Evolutionary conservation across 148 eudicot species (phyloP).

Genomic region (Camellia lanceoleosa): DNA sequence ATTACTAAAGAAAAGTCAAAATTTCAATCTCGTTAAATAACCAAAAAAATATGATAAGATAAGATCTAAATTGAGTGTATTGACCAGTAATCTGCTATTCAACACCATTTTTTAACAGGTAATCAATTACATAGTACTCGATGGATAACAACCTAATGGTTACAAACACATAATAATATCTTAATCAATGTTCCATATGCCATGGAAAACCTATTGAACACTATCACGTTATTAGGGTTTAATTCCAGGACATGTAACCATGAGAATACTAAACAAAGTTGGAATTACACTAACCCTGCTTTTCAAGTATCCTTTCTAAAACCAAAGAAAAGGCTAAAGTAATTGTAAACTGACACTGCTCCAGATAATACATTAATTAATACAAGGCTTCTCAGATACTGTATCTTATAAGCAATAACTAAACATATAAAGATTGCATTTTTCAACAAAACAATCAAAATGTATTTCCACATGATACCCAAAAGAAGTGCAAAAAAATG

Average conservation of each 20-base stretch:
- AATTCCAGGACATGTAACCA: background rate
- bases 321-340: background rate
- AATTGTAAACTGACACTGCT: background rate
- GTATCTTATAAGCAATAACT: background rate
- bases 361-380: background rate
- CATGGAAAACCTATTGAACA: background rate
- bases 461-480: background rate
- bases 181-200: background rate
- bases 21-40: too few relatives aligned
- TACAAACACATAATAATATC: background rate
- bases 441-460: background rate
- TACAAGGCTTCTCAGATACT: background rate
- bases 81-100: background rate
- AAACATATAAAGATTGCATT: background rate
- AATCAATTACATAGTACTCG: background rate
- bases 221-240: background rate
- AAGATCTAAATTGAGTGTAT: too few relatives aligned
- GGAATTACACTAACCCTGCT: background rate
- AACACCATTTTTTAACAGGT: background rate
- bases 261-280: background rate
- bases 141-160: background rate
- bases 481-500: background rate
- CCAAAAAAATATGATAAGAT: too few relatives aligned
- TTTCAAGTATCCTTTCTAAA: conserved; percentile 2
- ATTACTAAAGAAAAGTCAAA: too few relatives aligned